phyloP scores from a whole-genome alignment of 2,329 filamentous ascomycete species.

The Byssothecium circinans region DNA sequence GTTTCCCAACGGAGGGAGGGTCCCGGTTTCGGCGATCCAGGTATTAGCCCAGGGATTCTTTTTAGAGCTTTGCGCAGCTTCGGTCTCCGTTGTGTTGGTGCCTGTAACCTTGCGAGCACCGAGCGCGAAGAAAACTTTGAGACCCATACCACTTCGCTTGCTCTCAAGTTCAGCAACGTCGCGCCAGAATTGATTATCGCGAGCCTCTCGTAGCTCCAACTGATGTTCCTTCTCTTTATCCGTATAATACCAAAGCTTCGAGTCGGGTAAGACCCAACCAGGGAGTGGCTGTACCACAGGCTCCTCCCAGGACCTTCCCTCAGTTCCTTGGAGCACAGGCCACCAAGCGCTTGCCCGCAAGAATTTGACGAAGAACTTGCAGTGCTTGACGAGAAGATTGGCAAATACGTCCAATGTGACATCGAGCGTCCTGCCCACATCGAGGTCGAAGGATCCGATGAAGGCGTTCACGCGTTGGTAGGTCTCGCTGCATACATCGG shows the following conservation, averaged over 20 bases:
- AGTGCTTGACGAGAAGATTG: slow-evolving; percentile 88
- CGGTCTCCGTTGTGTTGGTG: slow-evolving; percentile 9
- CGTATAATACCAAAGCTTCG: slow-evolving; percentile 61
- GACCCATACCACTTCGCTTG: slow-evolving; percentile 50
- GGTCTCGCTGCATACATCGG: slow-evolving; percentile 76
- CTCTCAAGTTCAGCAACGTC: slow-evolving; percentile 64
- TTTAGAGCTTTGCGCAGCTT: slow-evolving; percentile 12
- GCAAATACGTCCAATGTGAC: slow-evolving; percentile 95
- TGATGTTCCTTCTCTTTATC: slow-evolving; percentile 69
- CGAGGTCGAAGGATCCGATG: slow-evolving; percentile 94
- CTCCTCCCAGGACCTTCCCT: slow-evolving; percentile 52
- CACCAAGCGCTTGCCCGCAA: slow-evolving; percentile 94
- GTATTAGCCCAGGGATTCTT: slow-evolving; percentile 54
- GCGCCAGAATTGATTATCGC: slow-evolving; percentile 80
- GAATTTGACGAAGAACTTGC: slow-evolving; percentile 91
- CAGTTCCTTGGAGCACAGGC: slow-evolving; percentile 67
- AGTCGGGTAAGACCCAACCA: slow-evolving; percentile 78
- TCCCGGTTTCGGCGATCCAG: slow-evolving; percentile 82
- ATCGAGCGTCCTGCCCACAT: slow-evolving; percentile 91
- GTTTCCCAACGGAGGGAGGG: slow-evolving; percentile 82
- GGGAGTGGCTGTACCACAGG: slow-evolving; percentile 70
- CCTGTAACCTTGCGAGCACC: slow-evolving; percentile 67
- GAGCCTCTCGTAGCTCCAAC: slow-evolving; percentile 58
- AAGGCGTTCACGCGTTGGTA: slow-evolving; percentile 92
- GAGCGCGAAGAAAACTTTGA: slow-evolving; percentile 87